A percentile compares a stretch with the other conserved stretches of the same genome.
These are phyloP conservation scores for Basipetospora chlamydospora DNA, from an alignment of 2,329 filamentous ascomycete species.

Conservation along the genomic window DNA sequence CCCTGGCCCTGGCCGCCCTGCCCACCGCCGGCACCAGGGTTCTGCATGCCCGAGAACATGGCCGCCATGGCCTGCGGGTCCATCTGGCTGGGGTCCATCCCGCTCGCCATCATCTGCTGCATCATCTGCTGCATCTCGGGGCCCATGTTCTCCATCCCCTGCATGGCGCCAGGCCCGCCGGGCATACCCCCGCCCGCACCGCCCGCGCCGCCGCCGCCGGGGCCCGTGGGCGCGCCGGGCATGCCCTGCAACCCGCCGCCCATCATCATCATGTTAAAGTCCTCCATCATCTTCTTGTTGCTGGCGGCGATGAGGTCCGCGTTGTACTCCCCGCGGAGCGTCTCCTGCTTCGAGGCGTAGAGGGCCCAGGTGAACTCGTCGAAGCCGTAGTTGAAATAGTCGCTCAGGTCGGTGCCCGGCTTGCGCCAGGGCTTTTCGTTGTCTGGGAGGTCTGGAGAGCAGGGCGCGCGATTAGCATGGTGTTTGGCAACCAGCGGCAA, in stretches of 20 bases:
- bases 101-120: constrained; percentile 54
- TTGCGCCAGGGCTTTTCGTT: constrained; percentile 92
- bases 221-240: constrained; percentile 15
- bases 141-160: constrained; percentile 48
- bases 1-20: constrained; percentile 36
- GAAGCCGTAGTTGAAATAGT: constrained; percentile 99
- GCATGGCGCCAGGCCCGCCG: constrained; percentile 24
- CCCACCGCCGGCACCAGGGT: constrained; percentile 23
- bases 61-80: constrained; percentile 41
- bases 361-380: constrained; percentile 97
- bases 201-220: constrained; percentile 17
- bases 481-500: not conserved
- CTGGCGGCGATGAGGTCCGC: constrained; percentile 47
- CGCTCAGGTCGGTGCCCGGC: constrained; percentile 83
- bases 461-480: too few species aligned
- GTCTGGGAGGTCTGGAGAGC: constrained; percentile 44
- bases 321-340: constrained; percentile 60
- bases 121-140: constrained; percentile 56
- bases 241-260: constrained; percentile 32
- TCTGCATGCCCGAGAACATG: constrained; percentile 47
- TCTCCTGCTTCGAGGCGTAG: constrained; percentile 81
- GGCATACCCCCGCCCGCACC: constrained; percentile 26
- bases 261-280: constrained; percentile 57
- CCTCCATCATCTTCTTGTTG: constrained; percentile 68
- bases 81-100: constrained; percentile 53